phyloP scores from a whole-genome alignment of 176 grass and related monocot species.

The Avena eriantha region DNA sequence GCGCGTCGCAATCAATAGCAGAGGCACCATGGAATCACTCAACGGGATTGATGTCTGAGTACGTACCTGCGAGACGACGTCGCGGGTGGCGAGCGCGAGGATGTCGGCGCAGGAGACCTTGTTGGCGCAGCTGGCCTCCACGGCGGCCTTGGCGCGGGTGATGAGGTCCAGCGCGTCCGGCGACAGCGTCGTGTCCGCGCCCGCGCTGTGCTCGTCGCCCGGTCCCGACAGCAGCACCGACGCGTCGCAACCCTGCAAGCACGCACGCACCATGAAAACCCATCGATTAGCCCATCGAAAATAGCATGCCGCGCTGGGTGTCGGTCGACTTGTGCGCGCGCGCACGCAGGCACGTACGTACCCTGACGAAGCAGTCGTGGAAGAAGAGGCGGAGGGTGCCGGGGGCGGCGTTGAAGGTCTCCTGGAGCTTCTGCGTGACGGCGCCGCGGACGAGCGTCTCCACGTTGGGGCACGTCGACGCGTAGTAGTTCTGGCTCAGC shows the following conservation, averaged over 20 bases:
- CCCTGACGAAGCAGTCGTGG: slow-evolving; percentile 91
- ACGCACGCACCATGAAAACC: not conserved
- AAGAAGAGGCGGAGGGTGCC: slow-evolving; percentile 88
- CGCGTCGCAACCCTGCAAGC: slow-evolving; percentile 67
- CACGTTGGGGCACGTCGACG: slow-evolving; percentile 66
- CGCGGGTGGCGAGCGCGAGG: slow-evolving; percentile 70
- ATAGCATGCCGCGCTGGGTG: too few relatives aligned
- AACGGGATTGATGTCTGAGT: not conserved
- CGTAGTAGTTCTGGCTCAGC: slow-evolving; percentile 67
- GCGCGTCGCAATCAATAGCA: not conserved
- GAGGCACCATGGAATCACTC: not conserved
- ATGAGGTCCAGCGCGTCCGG: slow-evolving; percentile 67
- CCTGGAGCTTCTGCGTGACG: slow-evolving; percentile 59
- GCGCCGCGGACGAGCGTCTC: slow-evolving; percentile 65
- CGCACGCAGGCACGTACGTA: not conserved
- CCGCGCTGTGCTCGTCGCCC: slow-evolving; percentile 61
- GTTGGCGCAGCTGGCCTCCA: slow-evolving; percentile 63
- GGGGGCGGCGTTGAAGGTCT: slow-evolving; percentile 59
- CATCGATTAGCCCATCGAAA: not conserved
- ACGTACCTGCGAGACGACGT: slow-evolving; percentile 67
- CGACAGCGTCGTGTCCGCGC: slow-evolving; percentile 67
- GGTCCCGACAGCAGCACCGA: slow-evolving; percentile 61
- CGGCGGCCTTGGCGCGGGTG: slow-evolving; percentile 70
- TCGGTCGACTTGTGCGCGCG: not conserved
- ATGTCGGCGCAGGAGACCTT: slow-evolving; percentile 87